Percentiles rank a stretch among this genome's conserved stretches.
phyloP scores from a whole-genome alignment of 768 basidiomycete genomes.

The Pilatotrama ljubarskyi region DNA sequence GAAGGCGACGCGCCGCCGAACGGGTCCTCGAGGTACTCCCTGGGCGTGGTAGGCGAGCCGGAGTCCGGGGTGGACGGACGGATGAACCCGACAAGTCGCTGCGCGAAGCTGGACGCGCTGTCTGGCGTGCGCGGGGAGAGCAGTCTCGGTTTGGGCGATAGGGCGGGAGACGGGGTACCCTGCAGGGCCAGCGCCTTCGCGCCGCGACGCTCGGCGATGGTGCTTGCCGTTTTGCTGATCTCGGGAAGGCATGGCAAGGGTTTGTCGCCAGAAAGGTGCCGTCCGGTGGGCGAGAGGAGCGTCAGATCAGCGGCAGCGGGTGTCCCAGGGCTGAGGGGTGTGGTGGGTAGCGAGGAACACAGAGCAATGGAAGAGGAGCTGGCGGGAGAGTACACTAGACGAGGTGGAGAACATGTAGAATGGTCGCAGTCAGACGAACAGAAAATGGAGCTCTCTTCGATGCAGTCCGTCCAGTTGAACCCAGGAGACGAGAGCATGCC shows the following conservation, averaged over 20 bases:
- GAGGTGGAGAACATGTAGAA: slow-evolving; percentile 8
- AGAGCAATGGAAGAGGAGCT: slow-evolving; percentile 9
- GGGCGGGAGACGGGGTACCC: not conserved
- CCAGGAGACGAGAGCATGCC: not conserved
- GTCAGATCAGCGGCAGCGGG: not conserved
- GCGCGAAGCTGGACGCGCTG: slow-evolving; percentile 7
- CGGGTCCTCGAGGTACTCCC: slow-evolving; percentile 9
- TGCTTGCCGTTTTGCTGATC: not conserved
- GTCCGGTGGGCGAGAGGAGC: not conserved
- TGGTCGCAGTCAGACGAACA: slow-evolving; percentile 7
- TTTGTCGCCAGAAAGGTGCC: not conserved
- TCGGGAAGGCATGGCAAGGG: not conserved
- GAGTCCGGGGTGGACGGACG: slow-evolving; percentile 3
- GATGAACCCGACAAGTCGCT: slow-evolving; percentile 14
- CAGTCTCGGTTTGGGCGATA: not conserved
- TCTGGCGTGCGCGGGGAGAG: slow-evolving; percentile 2
- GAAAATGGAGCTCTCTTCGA: not conserved
- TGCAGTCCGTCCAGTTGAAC: not conserved
- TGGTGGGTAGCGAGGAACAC: not conserved
- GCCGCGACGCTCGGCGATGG: slow-evolving; percentile 15
- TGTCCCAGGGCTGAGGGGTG: not conserved
- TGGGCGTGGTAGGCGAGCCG: not conserved
- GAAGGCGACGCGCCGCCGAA: slow-evolving; percentile 9
- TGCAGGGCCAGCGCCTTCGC: not conserved
- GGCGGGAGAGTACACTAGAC: slow-evolving; percentile 13